These are phyloP conservation scores for Lichenothelia convexa DNA, from an alignment of 495 filamentous ascomycete species.

Conservation along the genomic window DNA sequence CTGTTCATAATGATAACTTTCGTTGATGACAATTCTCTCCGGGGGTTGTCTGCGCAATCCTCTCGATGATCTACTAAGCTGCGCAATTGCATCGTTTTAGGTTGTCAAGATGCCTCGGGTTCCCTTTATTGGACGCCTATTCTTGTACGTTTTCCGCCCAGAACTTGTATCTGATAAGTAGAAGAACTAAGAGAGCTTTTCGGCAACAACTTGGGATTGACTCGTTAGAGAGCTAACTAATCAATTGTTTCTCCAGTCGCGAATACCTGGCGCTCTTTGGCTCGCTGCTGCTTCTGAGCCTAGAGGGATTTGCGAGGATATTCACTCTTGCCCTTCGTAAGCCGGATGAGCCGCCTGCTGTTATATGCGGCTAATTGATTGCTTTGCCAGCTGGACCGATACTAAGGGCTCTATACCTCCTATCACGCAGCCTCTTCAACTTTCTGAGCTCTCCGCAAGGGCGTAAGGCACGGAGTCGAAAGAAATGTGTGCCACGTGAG, in stretches of 20 bases:
- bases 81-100: too few relatives aligned
- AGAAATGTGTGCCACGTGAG: slow-evolving; percentile 27
- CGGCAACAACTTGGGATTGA: too few relatives aligned
- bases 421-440: slow-evolving; percentile 71
- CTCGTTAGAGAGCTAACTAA: too few relatives aligned
- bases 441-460: slow-evolving; percentile 49
- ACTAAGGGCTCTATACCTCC: slow-evolving; percentile 63
- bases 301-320: slow-evolving; percentile 69
- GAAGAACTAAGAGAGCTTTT: too few relatives aligned
- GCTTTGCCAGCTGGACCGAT: slow-evolving; percentile 58
- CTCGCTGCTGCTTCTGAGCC: slow-evolving; percentile 60
- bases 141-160: too few relatives aligned
- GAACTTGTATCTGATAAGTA: too few relatives aligned
- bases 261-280: slow-evolving; percentile 76
- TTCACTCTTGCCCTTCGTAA: slow-evolving; percentile 80
- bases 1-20: too few relatives aligned
- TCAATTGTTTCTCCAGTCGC: too few relatives aligned
- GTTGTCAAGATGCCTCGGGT: slow-evolving; percentile 41
- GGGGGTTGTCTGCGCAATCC: too few relatives aligned
- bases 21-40: too few relatives aligned
- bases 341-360: slow-evolving; percentile 10
- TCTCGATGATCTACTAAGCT: too few relatives aligned
- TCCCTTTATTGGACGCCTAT: slow-evolving; percentile 68
- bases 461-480: slow-evolving; percentile 39
- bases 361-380: slow-evolving; percentile 25